These are phyloP conservation scores for Epichloe scottii DNA, from an alignment of 2,329 filamentous ascomycete genomes.

Conservation along the genomic window DNA sequence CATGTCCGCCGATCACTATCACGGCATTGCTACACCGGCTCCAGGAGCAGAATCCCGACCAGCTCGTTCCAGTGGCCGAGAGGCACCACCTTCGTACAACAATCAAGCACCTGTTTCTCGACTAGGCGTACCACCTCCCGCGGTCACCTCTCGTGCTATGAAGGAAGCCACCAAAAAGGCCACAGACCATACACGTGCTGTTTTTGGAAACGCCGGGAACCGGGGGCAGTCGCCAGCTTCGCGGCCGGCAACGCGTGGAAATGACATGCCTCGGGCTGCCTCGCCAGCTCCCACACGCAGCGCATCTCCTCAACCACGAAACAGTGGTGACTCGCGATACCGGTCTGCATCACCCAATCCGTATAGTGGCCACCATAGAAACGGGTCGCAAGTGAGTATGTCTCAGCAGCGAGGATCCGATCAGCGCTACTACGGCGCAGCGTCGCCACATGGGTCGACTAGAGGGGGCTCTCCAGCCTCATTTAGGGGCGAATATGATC, in stretches of 20 bases:
- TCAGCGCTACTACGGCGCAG: slow-evolving; percentile 37
- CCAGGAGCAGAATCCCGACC: slow-evolving; percentile 33
- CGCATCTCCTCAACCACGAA: slow-evolving; percentile 48
- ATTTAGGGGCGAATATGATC: slow-evolving; percentile 30
- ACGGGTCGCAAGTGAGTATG: slow-evolving; percentile 26
- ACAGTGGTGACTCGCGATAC: slow-evolving; percentile 33
- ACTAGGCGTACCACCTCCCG: slow-evolving; percentile 79
- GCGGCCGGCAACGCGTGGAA: slow-evolving; percentile 46
- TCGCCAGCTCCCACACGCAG: slow-evolving; percentile 59
- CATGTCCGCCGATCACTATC: slow-evolving; percentile 92
- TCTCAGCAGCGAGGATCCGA: slow-evolving; percentile 34
- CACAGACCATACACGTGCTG: slow-evolving; percentile 65
- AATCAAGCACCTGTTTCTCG: slow-evolving; percentile 52
- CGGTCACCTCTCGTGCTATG: slow-evolving; percentile 90
- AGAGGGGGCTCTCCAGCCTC: slow-evolving; percentile 36
- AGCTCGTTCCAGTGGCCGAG: slow-evolving; percentile 29
- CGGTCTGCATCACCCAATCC: slow-evolving; percentile 52
- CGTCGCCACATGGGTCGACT: slow-evolving; percentile 36
- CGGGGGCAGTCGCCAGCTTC: slow-evolving; percentile 30
- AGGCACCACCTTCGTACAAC: slow-evolving; percentile 70
- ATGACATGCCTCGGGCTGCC: slow-evolving; percentile 43
- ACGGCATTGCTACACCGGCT: slow-evolving; percentile 78
- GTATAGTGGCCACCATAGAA: slow-evolving; percentile 32
- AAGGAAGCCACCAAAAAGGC: slow-evolving; percentile 88
- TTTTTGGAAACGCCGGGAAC: slow-evolving; percentile 40